These are phyloP conservation scores for Diplodia corticola DNA, from an alignment of 2,329 filamentous ascomycete genomes.

Conservation along the genomic window DNA sequence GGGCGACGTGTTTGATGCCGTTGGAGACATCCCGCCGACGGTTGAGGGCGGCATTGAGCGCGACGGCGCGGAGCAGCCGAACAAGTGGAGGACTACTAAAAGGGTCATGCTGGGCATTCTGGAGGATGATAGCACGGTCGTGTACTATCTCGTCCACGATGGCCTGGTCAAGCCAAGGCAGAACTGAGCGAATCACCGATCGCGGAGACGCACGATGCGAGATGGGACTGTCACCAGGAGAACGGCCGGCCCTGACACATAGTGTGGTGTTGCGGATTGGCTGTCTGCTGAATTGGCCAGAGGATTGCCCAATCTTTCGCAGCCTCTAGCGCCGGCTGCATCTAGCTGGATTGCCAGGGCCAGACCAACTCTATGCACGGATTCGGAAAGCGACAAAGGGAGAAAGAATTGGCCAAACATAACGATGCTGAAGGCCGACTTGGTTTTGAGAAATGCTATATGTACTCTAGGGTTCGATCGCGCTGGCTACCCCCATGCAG, in stretches of 20 bases:
- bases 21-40: slow-evolving; percentile 45
- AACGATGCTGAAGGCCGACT: neutral
- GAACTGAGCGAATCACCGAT: slow-evolving; percentile 54
- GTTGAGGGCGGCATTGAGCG: slow-evolving; percentile 23
- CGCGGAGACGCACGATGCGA: neutral
- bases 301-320: neutral
- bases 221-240: neutral
- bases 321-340: neutral
- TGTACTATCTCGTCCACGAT: slow-evolving; percentile 83
- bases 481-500: neutral
- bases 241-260: neutral
- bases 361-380: neutral
- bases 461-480: neutral
- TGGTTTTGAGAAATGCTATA: neutral
- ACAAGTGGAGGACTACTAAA: slow-evolving; percentile 57
- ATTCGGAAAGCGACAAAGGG: neutral
- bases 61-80: slow-evolving; percentile 36
- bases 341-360: neutral
- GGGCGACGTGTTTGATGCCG: slow-evolving; percentile 66
- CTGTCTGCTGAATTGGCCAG: neutral
- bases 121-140: slow-evolving; percentile 78
- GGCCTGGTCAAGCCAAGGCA: slow-evolving; percentile 85
- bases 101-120: slow-evolving; percentile 72
- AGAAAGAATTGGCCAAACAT: neutral
- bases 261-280: neutral